Base-by-base conservation (phyloP, 1,284 basidiomycete genomes). In the Takashimella koratensis region DNA sequence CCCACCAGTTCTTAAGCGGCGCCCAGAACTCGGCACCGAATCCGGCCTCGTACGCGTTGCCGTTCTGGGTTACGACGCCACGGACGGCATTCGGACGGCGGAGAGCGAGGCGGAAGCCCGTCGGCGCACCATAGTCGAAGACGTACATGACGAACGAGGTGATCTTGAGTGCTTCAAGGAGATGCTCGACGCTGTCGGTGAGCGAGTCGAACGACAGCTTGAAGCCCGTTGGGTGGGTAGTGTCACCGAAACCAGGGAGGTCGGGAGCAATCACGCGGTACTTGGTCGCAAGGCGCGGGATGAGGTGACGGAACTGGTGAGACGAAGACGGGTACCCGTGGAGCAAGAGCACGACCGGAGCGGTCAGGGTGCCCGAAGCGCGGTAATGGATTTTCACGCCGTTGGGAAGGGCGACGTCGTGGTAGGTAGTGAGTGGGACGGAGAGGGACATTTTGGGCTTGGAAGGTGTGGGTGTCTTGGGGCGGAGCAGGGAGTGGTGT, bases 111-210 rank as follows among this genome's bases (percentile, higher is more conserved):
- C 65, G 59, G 41, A 77, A 69, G 1, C 67, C 75, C 3, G 70
- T 74, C 1, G 79, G 79, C 4, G 79, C 77, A 20, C 80, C 81
- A 49, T 81, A 82, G 62, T 81, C 81, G 57, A 82, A 82, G 27
- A 79, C 68, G 62, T 82, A 82, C 3, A 79, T 63, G 0, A 74
- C 74, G 51, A 78, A 80, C 36, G 70, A 71, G 19, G 51, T 63
- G 48, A 81, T 60, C 1, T 62, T 53, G 3, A 82, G 67, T 2
- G 70, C 70, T 52, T 80, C 74, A 36, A 79, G 68, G 62, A 81
- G 80, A 1, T 66, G 66, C 21, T 70, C 71, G 54, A 79, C 66
- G 16, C 77, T 79, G 27, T 67, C 58, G 3, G 76, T 66, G 25
- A 81, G 60, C 40, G 64, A 70, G 43, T 70, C 78, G 63, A 82